phyloP scores from a whole-genome alignment of 2,329 filamentous ascomycete genomes.

The Paraphoma sp. region DNA sequence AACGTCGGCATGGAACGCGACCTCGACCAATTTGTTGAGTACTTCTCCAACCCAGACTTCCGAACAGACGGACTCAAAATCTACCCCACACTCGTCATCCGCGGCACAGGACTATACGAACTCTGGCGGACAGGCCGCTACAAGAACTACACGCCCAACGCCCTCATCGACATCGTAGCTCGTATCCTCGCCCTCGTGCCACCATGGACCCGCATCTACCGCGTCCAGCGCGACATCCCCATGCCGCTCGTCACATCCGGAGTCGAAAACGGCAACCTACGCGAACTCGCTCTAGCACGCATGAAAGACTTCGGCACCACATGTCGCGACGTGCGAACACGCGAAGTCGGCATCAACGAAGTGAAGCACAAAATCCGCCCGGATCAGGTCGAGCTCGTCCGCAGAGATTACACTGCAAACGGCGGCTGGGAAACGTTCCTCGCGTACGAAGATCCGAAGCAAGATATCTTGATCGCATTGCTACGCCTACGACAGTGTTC shows the following conservation, averaged over 20 bases:
- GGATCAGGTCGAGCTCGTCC: conserved; percentile 92
- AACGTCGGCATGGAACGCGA: conserved; percentile 99
- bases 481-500: conserved; percentile 90
- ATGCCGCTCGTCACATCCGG: conserved; percentile 99
- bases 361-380: conserved; percentile 98
- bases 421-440: conserved; percentile 98
- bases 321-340: conserved; percentile 93
- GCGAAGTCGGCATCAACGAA: conserved; percentile 98
- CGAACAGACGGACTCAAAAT: conserved; percentile 97
- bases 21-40: conserved; percentile 94
- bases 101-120: conserved; percentile 95
- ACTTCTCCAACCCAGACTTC: conserved; percentile 96
- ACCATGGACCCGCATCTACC: conserved; percentile 98
- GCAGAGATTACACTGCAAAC: conserved; percentile 92
- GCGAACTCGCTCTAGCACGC: conserved; percentile 89
- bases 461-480: conserved; percentile 94
- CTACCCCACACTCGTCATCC: conserved; percentile 95
- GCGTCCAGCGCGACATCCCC: conserved; percentile 98
- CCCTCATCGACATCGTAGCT: conserved; percentile 91
- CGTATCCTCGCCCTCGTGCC: conserved; percentile 94
- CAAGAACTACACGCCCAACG: conserved; percentile 98
- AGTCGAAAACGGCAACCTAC: conserved; percentile 95
- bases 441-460: conserved; percentile 97
- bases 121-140: conserved; percentile 96
- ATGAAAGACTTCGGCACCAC: conserved; percentile 99